phyloP scores from a whole-genome alignment of 129 eudicot species.

The Apium graveolens region DNA sequence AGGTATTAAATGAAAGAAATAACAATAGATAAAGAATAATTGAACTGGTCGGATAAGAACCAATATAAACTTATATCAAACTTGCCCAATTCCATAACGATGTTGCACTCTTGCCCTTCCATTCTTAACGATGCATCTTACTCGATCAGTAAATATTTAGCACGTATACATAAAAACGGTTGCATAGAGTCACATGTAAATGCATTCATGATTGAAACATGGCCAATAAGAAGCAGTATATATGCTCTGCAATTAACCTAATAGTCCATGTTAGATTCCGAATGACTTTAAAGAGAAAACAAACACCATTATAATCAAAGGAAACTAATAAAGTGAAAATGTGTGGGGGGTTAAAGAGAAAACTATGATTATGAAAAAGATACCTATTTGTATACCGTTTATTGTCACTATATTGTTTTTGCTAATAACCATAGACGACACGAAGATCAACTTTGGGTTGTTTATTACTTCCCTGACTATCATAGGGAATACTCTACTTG shows the following conservation, averaged over 20 bases:
- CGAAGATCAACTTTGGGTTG: slow-evolving; percentile 60
- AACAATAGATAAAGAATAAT: too few relatives aligned
- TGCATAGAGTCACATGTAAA: too few relatives aligned
- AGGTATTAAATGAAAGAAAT: too few relatives aligned
- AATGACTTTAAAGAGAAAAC: background rate
- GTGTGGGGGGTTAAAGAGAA: background rate
- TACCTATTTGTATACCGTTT: background rate
- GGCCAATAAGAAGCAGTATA: too few relatives aligned
- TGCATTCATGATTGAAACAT: too few relatives aligned
- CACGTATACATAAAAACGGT: too few relatives aligned
- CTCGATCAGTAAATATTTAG: background rate
- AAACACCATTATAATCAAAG: background rate
- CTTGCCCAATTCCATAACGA: too few relatives aligned
- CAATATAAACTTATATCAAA: too few relatives aligned
- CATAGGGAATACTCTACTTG: slow-evolving; percentile 34
- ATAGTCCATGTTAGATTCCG: background rate
- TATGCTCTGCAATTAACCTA: background rate
- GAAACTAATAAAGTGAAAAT: background rate
- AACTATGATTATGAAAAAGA: background rate
- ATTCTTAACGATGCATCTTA: background rate
- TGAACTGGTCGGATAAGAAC: too few relatives aligned
- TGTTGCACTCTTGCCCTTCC: too few relatives aligned
- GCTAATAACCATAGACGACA: slow-evolving; percentile 34
- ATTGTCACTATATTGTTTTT: background rate
- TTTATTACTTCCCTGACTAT: slow-evolving; percentile 29